phyloP scores from a whole-genome alignment of 352 stramenopile species.

The Phytophthora fragariae region DNA sequence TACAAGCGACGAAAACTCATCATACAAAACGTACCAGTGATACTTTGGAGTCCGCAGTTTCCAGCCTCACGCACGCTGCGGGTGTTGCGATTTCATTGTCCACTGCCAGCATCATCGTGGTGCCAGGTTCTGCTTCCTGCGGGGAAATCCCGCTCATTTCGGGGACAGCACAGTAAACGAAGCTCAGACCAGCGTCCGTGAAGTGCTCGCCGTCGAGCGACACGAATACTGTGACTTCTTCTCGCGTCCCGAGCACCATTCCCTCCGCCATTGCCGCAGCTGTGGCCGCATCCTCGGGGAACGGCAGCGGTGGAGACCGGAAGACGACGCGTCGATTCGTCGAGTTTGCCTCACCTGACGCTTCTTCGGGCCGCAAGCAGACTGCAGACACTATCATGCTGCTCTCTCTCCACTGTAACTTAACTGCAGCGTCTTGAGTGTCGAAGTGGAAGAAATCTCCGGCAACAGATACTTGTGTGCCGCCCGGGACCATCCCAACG shows the following conservation, averaged over 20 bases:
- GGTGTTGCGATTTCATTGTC: slow-evolving; percentile 27
- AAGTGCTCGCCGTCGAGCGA: slow-evolving; percentile 61
- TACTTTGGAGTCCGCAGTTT: slow-evolving; percentile 15
- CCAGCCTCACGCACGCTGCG: slow-evolving; percentile 34
- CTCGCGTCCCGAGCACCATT: slow-evolving; percentile 34
- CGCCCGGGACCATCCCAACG: slow-evolving; percentile 47
- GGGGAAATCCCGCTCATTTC: slow-evolving; percentile 24
- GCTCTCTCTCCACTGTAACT: slow-evolving; percentile 55
- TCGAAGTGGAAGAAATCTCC: slow-evolving; percentile 70
- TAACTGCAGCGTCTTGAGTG: slow-evolving; percentile 56
- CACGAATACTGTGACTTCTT: slow-evolving; percentile 65
- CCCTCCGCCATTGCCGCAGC: slow-evolving; percentile 36
- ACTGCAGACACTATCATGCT: slow-evolving; percentile 38
- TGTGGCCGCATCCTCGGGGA: slow-evolving; percentile 32
- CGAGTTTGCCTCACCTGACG: slow-evolving; percentile 3
- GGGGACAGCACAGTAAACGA: slow-evolving; percentile 35
- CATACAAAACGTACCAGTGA: slow-evolving; percentile 36
- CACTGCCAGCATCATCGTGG: slow-evolving; percentile 31
- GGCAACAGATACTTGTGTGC: slow-evolving; percentile 57
- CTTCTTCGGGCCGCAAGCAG: slow-evolving; percentile 33
- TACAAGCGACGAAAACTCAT: background rate
- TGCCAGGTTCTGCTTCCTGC: slow-evolving; percentile 29
- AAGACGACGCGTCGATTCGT: slow-evolving; percentile 55
- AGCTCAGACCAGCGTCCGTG: slow-evolving; percentile 31
- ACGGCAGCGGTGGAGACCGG: slow-evolving; percentile 48